Evolutionary conservation across 2,329 filamentous ascomycete genomes (phyloP).

Genomic region (Stachybotrys echinatus): DNA sequence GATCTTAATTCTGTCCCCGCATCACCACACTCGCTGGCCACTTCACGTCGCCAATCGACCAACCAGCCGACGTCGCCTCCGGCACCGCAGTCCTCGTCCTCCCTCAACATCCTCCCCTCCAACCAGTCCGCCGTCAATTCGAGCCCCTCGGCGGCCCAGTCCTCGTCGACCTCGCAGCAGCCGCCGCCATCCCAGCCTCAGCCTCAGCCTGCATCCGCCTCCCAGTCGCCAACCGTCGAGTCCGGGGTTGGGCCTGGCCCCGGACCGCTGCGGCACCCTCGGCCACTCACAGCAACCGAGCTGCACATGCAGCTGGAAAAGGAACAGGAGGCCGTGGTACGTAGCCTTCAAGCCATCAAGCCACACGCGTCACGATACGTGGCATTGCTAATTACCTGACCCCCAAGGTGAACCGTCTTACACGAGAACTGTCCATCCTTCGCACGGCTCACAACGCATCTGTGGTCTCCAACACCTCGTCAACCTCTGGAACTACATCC

Average conservation of each 20-base stretch:
- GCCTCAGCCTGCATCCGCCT: conserved; percentile 17
- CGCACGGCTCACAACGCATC: conserved; percentile 65
- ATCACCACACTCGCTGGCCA: conserved; percentile 39
- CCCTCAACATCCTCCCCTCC: conserved; percentile 52
- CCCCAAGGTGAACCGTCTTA: conserved; percentile 95
- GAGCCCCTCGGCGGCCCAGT: conserved; percentile 26
- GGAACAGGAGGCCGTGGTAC: conserved; percentile 88
- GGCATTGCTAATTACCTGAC: too few relatives aligned
- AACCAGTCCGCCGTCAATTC: conserved; percentile 47
- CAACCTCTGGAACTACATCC: conserved; percentile 49
- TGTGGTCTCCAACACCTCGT: conserved; percentile 61
- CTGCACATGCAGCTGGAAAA: conserved; percentile 87
- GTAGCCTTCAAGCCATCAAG: too few relatives aligned
- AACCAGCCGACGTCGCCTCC: conserved; percentile 37
- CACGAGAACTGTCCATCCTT: conserved; percentile 80
- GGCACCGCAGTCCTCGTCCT: conserved; percentile 25
- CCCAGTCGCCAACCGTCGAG: conserved; percentile 22
- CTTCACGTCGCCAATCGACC: conserved; percentile 37
- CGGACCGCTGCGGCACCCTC: conserved; percentile 78
- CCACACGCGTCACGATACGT: too few relatives aligned
- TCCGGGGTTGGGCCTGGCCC: conserved; percentile 50
- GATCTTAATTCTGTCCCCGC: conserved; percentile 52
- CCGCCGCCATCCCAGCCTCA: conserved; percentile 20
- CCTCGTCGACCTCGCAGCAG: conserved; percentile 21
- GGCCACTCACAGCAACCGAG: conserved; percentile 82